Evolutionary conservation across 257 asterid species (phyloP).

Genomic region (Paraleonurus japonicus): DNA sequence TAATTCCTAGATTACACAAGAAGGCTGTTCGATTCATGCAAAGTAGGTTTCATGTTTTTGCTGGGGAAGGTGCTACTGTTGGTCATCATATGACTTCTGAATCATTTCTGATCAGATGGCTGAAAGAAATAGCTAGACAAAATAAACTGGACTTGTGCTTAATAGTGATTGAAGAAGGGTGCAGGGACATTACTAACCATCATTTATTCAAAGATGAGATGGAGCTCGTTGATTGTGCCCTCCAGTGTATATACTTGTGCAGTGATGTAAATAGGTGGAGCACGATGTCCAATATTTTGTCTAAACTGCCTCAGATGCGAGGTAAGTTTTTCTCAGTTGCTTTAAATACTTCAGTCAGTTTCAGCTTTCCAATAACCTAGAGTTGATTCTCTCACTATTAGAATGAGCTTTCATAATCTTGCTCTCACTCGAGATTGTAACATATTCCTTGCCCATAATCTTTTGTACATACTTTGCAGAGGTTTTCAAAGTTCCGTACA

Average conservation of each 20-base stretch:
- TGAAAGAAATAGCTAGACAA: constrained; percentile 73
- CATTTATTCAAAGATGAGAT: constrained; percentile 60
- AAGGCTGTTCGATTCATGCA: constrained; percentile 83
- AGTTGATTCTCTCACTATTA: constrained; percentile 5
- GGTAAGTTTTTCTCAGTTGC: constrained; percentile 46
- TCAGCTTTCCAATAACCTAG: constrained; percentile 7
- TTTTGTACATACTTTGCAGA: not conserved
- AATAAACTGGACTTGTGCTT: constrained; percentile 74
- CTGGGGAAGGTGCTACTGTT: constrained; percentile 30
- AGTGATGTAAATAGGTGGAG: constrained; percentile 78
- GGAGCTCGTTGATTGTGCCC: constrained; percentile 75
- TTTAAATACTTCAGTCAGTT: constrained; percentile 11
- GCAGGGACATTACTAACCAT: constrained; percentile 45
- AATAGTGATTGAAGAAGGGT: constrained; percentile 75
- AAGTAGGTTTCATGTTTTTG: constrained; percentile 38
- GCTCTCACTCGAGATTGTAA: not conserved
- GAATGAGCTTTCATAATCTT: constrained; percentile 10
- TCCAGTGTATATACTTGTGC: constrained; percentile 82
- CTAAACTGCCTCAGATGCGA: constrained; percentile 64
- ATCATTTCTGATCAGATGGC: constrained; percentile 84
- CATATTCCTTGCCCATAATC: not conserved
- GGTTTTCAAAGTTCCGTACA: not conserved
- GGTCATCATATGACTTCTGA: constrained; percentile 40
- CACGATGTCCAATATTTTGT: constrained; percentile 75
- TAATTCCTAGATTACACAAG: constrained; percentile 61